phyloP scores from a whole-genome alignment of 2,329 filamentous ascomycete species.

The Grosmannia huntii region DNA sequence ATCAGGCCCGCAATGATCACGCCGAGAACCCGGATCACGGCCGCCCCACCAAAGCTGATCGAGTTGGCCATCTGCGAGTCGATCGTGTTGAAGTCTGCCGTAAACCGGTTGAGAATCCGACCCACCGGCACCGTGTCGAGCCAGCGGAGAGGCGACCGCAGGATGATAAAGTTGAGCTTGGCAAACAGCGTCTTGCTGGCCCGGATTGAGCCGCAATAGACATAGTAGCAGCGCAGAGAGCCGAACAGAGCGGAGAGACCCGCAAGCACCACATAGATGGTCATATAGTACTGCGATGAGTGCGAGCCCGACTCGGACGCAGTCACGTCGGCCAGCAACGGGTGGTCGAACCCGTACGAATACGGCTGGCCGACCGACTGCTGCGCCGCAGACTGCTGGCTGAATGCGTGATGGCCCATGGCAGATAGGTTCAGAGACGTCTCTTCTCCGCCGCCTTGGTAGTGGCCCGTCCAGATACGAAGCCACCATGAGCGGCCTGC shows the following conservation, averaged over 20 bases:
- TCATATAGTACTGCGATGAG: conserved; percentile 49
- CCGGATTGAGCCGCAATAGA: conserved; percentile 51
- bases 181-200: conserved; percentile 59
- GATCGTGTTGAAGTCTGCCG: conserved; percentile 61
- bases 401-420: background rate
- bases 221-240: conserved; percentile 48
- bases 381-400: background rate
- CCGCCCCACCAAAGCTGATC: conserved; percentile 45
- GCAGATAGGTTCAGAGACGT: conserved; percentile 3
- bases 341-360: background rate
- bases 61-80: conserved; percentile 55
- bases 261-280: conserved; percentile 52
- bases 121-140: conserved; percentile 69
- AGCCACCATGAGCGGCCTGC: conserved; percentile 48
- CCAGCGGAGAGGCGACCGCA: conserved; percentile 65
- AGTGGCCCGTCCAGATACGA: conserved; percentile 44
- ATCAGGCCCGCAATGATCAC: conserved; percentile 55
- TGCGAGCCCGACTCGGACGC: conserved; percentile 10
- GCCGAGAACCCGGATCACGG: conserved; percentile 49
- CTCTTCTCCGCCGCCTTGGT: conserved; percentile 19
- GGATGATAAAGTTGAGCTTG: conserved; percentile 50
- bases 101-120: conserved; percentile 66
- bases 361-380: background rate
- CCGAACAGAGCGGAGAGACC: conserved; percentile 43
- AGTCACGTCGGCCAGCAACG: background rate